phyloP scores from a whole-genome alignment of 2,329 filamentous ascomycete genomes.

The Fusarium globosum region DNA sequence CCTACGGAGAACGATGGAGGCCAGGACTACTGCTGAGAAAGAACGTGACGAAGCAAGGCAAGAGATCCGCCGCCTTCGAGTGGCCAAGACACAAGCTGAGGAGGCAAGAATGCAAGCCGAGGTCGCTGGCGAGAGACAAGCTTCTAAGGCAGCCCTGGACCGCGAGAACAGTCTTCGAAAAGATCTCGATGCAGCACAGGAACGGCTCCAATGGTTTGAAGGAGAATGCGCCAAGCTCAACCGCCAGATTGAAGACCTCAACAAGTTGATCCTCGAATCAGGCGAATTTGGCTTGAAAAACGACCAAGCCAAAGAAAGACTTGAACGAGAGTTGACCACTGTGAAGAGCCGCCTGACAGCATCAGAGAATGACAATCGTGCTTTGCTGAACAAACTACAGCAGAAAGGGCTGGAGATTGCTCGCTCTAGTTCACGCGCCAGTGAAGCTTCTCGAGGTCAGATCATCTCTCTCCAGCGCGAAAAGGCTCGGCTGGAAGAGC shows the following conservation, averaged over 20 bases:
- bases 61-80: slow-evolving; percentile 84
- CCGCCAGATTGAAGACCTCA: slow-evolving; percentile 84
- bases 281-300: slow-evolving; percentile 90
- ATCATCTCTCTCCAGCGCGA: slow-evolving; percentile 82
- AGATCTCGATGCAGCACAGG: slow-evolving; percentile 83
- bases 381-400: slow-evolving; percentile 95
- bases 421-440: slow-evolving; percentile 85
- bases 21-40: slow-evolving; percentile 80
- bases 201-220: slow-evolving; percentile 82
- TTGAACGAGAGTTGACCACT: slow-evolving; percentile 90
- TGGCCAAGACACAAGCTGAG: slow-evolving; percentile 86
- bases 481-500: slow-evolving; percentile 84
- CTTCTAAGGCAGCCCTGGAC: slow-evolving; percentile 82
- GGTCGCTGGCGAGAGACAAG: slow-evolving; percentile 79
- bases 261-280: slow-evolving; percentile 87
- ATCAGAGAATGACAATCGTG: slow-evolving; percentile 95
- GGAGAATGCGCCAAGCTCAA: slow-evolving; percentile 81
- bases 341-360: slow-evolving; percentile 89
- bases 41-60: slow-evolving; percentile 90
- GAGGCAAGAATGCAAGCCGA: slow-evolving; percentile 87
- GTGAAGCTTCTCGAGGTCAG: slow-evolving; percentile 83
- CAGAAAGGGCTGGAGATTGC: slow-evolving; percentile 98
- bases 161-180: slow-evolving; percentile 80
- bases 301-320: slow-evolving; percentile 92
- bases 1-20: slow-evolving; percentile 85